These are phyloP conservation scores for Laguncularia racemosa DNA, from an alignment of 345 rosid genomes.

Conservation along the genomic window DNA sequence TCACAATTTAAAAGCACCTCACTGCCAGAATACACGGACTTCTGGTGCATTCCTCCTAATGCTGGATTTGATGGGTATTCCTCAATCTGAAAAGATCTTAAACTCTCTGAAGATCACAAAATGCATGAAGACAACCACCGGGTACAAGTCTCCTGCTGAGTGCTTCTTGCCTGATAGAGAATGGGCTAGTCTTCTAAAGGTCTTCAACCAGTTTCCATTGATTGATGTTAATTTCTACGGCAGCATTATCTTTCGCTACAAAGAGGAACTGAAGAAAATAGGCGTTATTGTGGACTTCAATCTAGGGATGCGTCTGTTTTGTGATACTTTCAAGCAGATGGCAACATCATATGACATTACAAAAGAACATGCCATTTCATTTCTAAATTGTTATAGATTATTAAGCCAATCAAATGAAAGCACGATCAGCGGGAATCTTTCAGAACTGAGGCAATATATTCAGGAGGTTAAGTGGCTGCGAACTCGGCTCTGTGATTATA, in stretches of 20 bases:
- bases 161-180: constrained; percentile 48
- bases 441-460: constrained; percentile 25
- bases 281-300: constrained; percentile 42
- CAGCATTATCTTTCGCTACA: constrained; percentile 14
- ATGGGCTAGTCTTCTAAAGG: constrained; percentile 47
- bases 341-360: constrained; percentile 26
- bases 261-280: constrained; percentile 31
- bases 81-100: constrained; percentile 9
- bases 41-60: constrained; percentile 38
- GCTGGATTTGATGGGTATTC: background rate
- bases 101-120: constrained; percentile 11
- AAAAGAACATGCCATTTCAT: constrained; percentile 20
- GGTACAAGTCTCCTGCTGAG: constrained; percentile 37
- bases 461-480: constrained; percentile 44
- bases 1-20: constrained; percentile 28
- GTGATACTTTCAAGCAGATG: constrained; percentile 22
- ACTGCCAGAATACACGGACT: constrained; percentile 11
- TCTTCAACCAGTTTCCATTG: constrained; percentile 38
- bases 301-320: constrained; percentile 34
- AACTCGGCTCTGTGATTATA: constrained; percentile 44
- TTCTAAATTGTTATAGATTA: constrained; percentile 38
- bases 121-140: constrained; percentile 46
- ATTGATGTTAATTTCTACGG: constrained; percentile 38
- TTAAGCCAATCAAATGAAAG: constrained; percentile 12
- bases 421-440: constrained; percentile 11